Evolutionary conservation across 2,329 filamentous ascomycete species (phyloP).

Genomic region (Microcyclospora pomicola): DNA sequence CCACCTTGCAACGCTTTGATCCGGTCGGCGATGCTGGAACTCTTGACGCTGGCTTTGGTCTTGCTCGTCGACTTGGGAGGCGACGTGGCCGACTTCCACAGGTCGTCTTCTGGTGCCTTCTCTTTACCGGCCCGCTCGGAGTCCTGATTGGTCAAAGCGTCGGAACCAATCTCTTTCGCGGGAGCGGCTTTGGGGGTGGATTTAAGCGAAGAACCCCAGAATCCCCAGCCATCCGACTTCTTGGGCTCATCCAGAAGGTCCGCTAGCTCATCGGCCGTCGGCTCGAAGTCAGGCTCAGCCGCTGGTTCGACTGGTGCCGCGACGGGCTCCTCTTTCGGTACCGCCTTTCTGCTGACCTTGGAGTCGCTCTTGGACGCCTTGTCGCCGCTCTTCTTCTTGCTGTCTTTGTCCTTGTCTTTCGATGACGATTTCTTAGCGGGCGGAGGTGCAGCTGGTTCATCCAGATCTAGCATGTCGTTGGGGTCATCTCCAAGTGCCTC

Average conservation of each 20-base stretch:
- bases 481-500: slow-evolving; percentile 23
- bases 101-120: slow-evolving; percentile 33
- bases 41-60: slow-evolving; percentile 17
- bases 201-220: slow-evolving; percentile 33
- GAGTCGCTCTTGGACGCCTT: slow-evolving; percentile 15
- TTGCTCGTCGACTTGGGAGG: slow-evolving; percentile 29
- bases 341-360: slow-evolving; percentile 18
- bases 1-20: slow-evolving; percentile 34
- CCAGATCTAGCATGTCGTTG: slow-evolving; percentile 20
- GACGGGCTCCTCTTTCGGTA: slow-evolving; percentile 23
- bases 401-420: slow-evolving; percentile 9
- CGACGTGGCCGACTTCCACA: slow-evolving; percentile 16
- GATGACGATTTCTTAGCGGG: slow-evolving; percentile 13
- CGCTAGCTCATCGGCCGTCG: slow-evolving; percentile 3
- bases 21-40: slow-evolving; percentile 37
- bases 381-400: slow-evolving; percentile 7
- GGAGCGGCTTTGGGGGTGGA: slow-evolving; percentile 27
- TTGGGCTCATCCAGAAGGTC: slow-evolving; percentile 8
- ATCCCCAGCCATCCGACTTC: slow-evolving; percentile 26
- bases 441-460: slow-evolving; percentile 11
- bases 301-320: slow-evolving; percentile 7
- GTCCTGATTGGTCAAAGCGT: slow-evolving; percentile 29
- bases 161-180: slow-evolving; percentile 30
- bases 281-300: not conserved
- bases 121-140: slow-evolving; percentile 22